A percentile compares a stretch with the other conserved stretches of the same genome.
Conservation (phyloP, 345 rosid genomes). For the Noccaea caerulescens region DNA sequence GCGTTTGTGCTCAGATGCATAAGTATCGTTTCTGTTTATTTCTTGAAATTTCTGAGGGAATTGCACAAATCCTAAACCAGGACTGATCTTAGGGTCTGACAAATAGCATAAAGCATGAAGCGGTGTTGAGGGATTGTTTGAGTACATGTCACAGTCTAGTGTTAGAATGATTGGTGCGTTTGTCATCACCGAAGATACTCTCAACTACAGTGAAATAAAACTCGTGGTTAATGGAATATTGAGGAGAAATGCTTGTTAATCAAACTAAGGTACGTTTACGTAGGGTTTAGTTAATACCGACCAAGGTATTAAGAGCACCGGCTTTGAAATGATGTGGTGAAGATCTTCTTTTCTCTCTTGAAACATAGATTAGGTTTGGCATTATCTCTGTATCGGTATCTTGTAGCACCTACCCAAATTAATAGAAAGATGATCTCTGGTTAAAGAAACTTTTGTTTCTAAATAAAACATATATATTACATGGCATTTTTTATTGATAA, state of each 20-base stretch:
- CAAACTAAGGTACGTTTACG: background rate
- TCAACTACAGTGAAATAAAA: constrained; percentile 46
- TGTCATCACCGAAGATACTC: constrained; percentile 73
- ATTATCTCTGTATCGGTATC: constrained; percentile 48
- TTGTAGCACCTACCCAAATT: constrained; percentile 49
- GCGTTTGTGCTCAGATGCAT: constrained; percentile 49
- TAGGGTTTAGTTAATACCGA: constrained; percentile 27
- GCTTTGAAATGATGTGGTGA: constrained; percentile 72
- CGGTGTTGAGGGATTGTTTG: constrained; percentile 68
- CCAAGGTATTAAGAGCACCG: constrained; percentile 82
- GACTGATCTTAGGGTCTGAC: constrained; percentile 42
- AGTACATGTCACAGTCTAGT: constrained; percentile 80
- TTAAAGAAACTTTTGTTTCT: background rate
- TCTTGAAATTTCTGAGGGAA: constrained; percentile 72
- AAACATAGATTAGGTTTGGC: constrained; percentile 73
- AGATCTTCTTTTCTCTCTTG: constrained; percentile 60
- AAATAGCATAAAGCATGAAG: constrained; percentile 58
- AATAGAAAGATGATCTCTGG: background rate
- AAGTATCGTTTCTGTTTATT: constrained; percentile 59
- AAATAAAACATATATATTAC: background rate
- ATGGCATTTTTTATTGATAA: background rate
- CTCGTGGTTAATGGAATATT: background rate
- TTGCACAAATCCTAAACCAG: constrained; percentile 55
- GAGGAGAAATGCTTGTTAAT: background rate
- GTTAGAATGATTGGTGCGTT: constrained; percentile 73